Evolutionary conservation across 345 rosid genomes (phyloP).

Genomic region (Nephelium lappaceum): DNA sequence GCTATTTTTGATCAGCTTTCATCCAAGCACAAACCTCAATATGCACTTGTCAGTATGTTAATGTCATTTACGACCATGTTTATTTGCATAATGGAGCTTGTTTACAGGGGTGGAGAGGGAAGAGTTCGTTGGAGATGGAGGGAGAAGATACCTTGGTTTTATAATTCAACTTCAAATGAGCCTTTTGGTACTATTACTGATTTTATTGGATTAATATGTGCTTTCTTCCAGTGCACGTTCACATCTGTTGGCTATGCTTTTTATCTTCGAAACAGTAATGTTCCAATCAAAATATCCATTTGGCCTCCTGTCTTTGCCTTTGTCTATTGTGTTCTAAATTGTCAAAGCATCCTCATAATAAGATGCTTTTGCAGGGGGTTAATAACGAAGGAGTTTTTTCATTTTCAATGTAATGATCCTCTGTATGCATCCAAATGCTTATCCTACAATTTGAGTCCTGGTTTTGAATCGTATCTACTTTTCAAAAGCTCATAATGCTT

Average conservation of each 20-base stretch:
- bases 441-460: too few species aligned
- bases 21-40: background rate
- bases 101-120: background rate
- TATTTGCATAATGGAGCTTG: slow-evolving; percentile 11
- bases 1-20: slow-evolving; percentile 21
- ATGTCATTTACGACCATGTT: slow-evolving; percentile 2
- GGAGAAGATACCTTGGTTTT: slow-evolving; percentile 1
- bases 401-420: too few species aligned
- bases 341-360: background rate
- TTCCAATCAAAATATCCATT: background rate
- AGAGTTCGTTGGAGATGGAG: slow-evolving; percentile 1
- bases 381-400: too few species aligned
- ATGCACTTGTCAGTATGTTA: slow-evolving; percentile 8
- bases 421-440: too few species aligned
- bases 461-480: too few species aligned
- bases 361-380: too few species aligned
- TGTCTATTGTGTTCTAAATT: background rate
- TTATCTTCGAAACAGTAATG: background rate
- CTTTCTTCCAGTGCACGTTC: background rate
- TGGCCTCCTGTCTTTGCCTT: background rate
- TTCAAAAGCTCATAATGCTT: too few species aligned
- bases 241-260: background rate
- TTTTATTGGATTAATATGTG: background rate
- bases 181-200: background rate
- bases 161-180: background rate